Conservation (phyloP, 139 green algal species). For the Chara braunii region DNA sequence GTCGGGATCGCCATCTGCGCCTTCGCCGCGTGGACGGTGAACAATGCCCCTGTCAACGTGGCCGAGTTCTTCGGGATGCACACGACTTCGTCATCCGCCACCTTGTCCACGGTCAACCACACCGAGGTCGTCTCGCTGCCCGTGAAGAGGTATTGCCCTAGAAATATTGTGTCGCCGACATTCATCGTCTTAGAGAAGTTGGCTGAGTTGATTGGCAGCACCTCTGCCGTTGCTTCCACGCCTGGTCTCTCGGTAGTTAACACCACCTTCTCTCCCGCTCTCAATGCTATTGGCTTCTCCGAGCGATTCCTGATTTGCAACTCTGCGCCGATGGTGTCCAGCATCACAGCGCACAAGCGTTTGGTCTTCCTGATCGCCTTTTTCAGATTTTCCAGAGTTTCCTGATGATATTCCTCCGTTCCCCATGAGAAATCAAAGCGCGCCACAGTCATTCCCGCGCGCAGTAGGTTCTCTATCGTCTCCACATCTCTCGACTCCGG, state of each 20-base stretch:
- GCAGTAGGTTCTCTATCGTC: constrained; percentile 25
- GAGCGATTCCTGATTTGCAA: constrained; percentile 16
- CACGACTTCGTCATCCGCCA: constrained; percentile 44
- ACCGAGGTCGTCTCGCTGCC: constrained; percentile 43
- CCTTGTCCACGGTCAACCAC: constrained; percentile 33
- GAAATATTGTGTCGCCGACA: constrained; percentile 28
- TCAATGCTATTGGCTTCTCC: constrained; percentile 7
- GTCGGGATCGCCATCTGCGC: constrained; percentile 72
- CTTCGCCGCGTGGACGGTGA: constrained; percentile 51
- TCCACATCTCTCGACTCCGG: constrained; percentile 28
- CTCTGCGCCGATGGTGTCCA: constrained; percentile 36
- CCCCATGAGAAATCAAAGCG: constrained; percentile 43
- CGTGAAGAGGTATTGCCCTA: constrained; percentile 47
- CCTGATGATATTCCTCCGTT: constrained; percentile 37
- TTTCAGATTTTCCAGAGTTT: constrained; percentile 42
- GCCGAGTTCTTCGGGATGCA: constrained; percentile 87
- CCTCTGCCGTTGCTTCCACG: not conserved
- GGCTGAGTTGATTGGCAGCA: not conserved
- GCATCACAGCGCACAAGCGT: constrained; percentile 59
- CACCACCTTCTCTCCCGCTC: constrained; percentile 3
- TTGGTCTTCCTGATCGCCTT: constrained; percentile 29
- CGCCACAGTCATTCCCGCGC: constrained; percentile 40
- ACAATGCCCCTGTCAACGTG: constrained; percentile 85
- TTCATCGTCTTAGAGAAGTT: constrained; percentile 26
- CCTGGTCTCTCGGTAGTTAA: constrained; percentile 8